Percentiles rank a stretch among this genome's conserved stretches.
Evolutionary conservation across 345 rosid genomes (phyloP).

Genomic region (Eucalyptus cloeziana): DNA sequence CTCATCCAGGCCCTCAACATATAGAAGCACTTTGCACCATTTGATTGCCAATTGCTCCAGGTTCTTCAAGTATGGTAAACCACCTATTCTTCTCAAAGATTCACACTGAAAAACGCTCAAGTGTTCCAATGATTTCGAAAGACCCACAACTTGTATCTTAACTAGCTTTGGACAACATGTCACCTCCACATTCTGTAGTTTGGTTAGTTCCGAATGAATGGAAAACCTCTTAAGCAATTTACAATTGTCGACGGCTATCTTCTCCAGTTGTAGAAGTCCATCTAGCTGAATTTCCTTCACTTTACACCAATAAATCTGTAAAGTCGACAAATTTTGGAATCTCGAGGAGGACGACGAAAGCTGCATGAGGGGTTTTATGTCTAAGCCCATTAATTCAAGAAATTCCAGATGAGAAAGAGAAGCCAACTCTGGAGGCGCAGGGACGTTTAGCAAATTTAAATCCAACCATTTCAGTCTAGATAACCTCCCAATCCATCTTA

Average conservation of each 20-base stretch:
- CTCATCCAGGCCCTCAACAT: neutral
- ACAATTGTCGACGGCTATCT: neutral
- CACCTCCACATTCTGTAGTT: neutral
- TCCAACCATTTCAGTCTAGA: too few relatives aligned
- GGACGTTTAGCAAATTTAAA: too few relatives aligned
- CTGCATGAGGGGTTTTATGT: neutral
- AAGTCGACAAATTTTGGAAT: neutral
- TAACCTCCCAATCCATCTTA: too few relatives aligned
- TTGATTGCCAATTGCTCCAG: neutral
- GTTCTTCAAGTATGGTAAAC: neutral
- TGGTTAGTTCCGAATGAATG: neutral
- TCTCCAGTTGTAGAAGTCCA: neutral
- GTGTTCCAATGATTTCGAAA: neutral
- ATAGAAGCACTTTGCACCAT: neutral
- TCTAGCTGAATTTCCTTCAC: neutral
- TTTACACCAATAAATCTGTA: neutral
- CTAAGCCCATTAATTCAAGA: neutral
- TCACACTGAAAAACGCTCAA: accelerated
- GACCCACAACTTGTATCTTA: neutral
- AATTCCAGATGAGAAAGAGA: too few relatives aligned
- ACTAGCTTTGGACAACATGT: neutral
- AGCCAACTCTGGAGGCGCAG: too few relatives aligned
- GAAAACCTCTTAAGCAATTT: neutral
- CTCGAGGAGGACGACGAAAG: neutral
- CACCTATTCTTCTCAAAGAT: neutral